Evolutionary conservation across 2,329 filamentous ascomycete genomes (phyloP).

Genomic region (Alternaria panax): DNA sequence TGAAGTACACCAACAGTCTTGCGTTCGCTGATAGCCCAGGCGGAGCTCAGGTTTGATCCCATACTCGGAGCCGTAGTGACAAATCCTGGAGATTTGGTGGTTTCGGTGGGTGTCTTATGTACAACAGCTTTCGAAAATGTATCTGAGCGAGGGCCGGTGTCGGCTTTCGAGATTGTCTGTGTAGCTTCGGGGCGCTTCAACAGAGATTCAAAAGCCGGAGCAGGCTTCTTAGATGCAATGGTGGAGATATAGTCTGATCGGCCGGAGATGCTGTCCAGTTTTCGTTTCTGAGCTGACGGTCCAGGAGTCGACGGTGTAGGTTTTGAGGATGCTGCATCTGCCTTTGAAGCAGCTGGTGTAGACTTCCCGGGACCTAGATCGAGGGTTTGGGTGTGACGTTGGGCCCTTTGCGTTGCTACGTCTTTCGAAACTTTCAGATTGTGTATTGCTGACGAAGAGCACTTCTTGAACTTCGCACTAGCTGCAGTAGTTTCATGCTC

Average conservation of each 20-base stretch:
- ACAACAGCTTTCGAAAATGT: background rate
- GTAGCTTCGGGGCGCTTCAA: background rate
- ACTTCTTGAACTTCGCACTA: background rate
- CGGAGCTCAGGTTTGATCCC: background rate
- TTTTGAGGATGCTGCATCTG: background rate
- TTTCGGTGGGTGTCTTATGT: background rate
- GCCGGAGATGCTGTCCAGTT: background rate
- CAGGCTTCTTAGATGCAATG: background rate
- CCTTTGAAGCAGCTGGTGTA: background rate
- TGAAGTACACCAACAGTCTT: background rate
- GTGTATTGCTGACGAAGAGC: background rate
- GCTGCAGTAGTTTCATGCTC: background rate
- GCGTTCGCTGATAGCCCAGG: background rate
- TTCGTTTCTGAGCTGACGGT: background rate
- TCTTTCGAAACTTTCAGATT: background rate
- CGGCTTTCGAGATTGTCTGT: background rate
- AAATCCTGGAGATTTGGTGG: background rate
- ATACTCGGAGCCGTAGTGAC: background rate
- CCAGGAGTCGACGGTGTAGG: background rate
- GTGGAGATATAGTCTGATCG: background rate
- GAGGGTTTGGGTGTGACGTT: background rate
- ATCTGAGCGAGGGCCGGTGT: background rate
- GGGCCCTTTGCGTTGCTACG: background rate
- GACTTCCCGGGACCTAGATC: background rate
- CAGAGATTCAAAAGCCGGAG: background rate